Percentiles rank a stretch among this genome's conserved stretches.
phyloP scores from a whole-genome alignment of 2,329 filamentous ascomycete species.

The Teratosphaeria nubilosa region DNA sequence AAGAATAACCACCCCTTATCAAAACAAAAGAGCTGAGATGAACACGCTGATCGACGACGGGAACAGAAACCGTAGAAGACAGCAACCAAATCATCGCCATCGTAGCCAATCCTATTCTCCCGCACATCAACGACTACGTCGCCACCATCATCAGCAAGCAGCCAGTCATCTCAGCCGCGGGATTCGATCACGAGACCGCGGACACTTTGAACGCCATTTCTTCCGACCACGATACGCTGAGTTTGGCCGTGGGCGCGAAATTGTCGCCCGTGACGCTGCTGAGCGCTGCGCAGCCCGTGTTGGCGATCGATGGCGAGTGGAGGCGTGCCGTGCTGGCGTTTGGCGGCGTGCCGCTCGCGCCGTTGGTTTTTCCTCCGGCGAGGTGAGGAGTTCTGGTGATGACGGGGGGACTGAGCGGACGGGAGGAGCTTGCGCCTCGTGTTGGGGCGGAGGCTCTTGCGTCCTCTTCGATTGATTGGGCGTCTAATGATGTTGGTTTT shows the following conservation, averaged over 20 bases:
- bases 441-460: no score
- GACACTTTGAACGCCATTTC: slow-evolving; percentile 11
- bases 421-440: no score
- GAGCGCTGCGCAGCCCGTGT: slow-evolving; percentile 9
- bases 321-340: slow-evolving; percentile 11
- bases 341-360: slow-evolving; percentile 12
- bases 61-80: slow-evolving; percentile 9
- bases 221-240: slow-evolving; percentile 14
- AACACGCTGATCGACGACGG: no score
- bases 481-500: no score
- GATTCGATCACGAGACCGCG: slow-evolving; percentile 12
- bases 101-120: slow-evolving; percentile 12
- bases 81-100: slow-evolving; percentile 14
- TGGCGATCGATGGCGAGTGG: slow-evolving; percentile 13
- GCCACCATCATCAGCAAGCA: slow-evolving; percentile 15
- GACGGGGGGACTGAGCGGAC: no score
- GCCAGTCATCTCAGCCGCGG: slow-evolving; percentile 6
- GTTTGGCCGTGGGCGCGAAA: slow-evolving; percentile 11
- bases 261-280: slow-evolving; percentile 11
- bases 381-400: no score
- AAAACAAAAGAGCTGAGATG: no score
- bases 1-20: not conserved
- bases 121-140: slow-evolving; percentile 14
- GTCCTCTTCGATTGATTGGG: no score
- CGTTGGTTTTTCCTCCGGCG: not conserved